A percentile compares a stretch with the other conserved stretches of the same genome.
Conservation (phyloP, 2,329 filamentous ascomycete species). For the Diplodia seriata region DNA sequence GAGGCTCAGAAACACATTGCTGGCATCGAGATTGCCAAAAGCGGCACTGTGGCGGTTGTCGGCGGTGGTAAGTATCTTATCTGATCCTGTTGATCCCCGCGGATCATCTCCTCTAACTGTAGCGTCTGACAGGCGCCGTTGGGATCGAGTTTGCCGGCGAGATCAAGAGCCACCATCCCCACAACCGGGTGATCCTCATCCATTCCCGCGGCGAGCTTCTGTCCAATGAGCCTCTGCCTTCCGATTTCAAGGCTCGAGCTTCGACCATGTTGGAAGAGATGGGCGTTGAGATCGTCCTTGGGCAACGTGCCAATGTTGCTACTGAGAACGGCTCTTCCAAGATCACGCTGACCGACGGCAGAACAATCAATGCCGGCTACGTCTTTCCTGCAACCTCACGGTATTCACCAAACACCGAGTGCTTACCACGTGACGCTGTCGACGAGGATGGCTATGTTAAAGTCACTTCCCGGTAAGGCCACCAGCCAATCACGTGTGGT, state of each 20-base stretch:
- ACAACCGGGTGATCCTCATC: conserved; percentile 72
- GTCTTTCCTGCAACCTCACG: conserved; percentile 74
- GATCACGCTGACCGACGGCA: conserved; percentile 55
- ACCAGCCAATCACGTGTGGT: conserved; percentile 30
- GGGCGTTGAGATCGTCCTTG: conserved; percentile 70
- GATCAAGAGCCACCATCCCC: conserved; percentile 71
- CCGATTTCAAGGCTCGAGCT: conserved; percentile 70
- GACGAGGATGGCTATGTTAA: conserved; percentile 71
- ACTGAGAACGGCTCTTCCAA: conserved; percentile 49
- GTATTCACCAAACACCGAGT: conserved; percentile 66
- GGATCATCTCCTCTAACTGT: conserved; percentile 1
- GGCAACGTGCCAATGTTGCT: conserved; percentile 58
- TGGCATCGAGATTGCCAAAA: conserved; percentile 8
- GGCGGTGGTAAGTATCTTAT: conserved; percentile 62
- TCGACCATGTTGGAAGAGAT: conserved; percentile 65
- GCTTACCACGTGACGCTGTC: conserved; percentile 65
- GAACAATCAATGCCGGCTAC: conserved; percentile 63
- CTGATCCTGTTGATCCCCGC: conserved; percentile 20
- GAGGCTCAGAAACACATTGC: conserved; percentile 67
- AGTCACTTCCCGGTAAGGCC: conserved; percentile 61
- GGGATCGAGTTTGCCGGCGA: conserved; percentile 85
- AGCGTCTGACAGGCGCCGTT: conserved; percentile 64
- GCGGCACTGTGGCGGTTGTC: conserved; percentile 70
- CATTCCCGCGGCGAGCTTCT: conserved; percentile 75
- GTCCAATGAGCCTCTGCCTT: conserved; percentile 74